phyloP scores from a whole-genome alignment of 164 flowering plant species.

The Tetracentron sinense region DNA sequence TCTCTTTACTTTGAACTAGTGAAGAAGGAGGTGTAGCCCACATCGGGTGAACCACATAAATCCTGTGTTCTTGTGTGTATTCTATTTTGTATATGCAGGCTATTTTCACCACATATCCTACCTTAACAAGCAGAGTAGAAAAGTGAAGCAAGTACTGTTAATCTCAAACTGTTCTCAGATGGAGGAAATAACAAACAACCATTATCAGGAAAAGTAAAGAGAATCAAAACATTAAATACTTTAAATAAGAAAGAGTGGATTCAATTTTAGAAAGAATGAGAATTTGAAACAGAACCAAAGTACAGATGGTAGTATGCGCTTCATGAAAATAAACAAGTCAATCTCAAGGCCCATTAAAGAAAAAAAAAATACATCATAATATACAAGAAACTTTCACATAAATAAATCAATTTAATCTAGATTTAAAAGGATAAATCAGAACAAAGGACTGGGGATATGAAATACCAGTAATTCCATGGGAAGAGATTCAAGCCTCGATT shows the following conservation, averaged over 20 bases:
- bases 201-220: neutral
- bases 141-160: neutral
- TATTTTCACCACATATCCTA: too few relatives aligned
- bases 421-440: neutral
- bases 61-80: too few relatives aligned
- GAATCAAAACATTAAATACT: neutral
- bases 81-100: too few relatives aligned
- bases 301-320: neutral
- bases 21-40: too few relatives aligned
- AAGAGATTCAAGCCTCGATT: slow-evolving; percentile 88
- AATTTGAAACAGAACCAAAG: neutral
- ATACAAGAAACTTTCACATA: too few relatives aligned
- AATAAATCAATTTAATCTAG: neutral
- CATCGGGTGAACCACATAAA: too few relatives aligned
- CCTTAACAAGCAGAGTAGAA: too few relatives aligned
- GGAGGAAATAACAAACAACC: too few relatives aligned
- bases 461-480: slow-evolving; percentile 89
- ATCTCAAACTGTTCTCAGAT: neutral
- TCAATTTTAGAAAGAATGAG: neutral
- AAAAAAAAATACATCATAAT: too few relatives aligned
- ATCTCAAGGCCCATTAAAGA: too few relatives aligned
- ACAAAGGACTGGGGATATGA: neutral
- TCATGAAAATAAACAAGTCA: neutral
- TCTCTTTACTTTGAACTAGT: too few relatives aligned
- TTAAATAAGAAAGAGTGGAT: neutral